phyloP scores from a whole-genome alignment of 106 monocot genomes.

The Amphibolis antarctica region DNA sequence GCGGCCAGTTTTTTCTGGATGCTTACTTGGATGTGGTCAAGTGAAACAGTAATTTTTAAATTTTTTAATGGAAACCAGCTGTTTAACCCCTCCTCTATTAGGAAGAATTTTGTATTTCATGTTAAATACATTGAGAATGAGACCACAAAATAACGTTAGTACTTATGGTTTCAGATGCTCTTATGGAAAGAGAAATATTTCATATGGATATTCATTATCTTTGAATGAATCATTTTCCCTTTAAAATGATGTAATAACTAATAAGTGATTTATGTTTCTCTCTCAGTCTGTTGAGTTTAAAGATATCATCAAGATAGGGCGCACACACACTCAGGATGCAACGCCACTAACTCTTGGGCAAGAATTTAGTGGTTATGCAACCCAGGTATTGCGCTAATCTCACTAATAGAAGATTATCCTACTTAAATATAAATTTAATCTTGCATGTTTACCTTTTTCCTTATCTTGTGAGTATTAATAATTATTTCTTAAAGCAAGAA shows the following conservation, averaged over 20 bases:
- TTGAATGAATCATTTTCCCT: too few relatives aligned
- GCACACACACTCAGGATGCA: conserved; percentile 96
- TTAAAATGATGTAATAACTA: too few relatives aligned
- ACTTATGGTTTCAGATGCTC: not conserved
- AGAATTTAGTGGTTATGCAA: conserved; percentile 94
- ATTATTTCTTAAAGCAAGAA: not conserved
- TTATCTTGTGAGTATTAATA: not conserved
- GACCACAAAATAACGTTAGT: not conserved
- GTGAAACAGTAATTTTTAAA: too few relatives aligned
- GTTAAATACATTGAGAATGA: not conserved
- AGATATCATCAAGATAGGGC: conserved; percentile 95
- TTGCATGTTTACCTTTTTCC: not conserved
- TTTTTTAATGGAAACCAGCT: too few relatives aligned
- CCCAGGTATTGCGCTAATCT: conserved; percentile 41
- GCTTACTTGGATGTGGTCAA: too few relatives aligned
- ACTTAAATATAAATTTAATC: not conserved
- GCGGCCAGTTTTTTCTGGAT: too few relatives aligned
- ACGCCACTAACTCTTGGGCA: conserved; percentile 97
- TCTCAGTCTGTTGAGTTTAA: conserved; percentile 79
- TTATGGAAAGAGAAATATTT: not conserved
- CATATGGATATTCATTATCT: not conserved
- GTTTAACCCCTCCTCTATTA: too few relatives aligned
- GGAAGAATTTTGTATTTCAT: too few relatives aligned
- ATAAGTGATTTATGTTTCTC: not conserved
- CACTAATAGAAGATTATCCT: not conserved